phyloP scores from a whole-genome alignment of 1,284 basidiomycete genomes.

The Malassezia equina region DNA sequence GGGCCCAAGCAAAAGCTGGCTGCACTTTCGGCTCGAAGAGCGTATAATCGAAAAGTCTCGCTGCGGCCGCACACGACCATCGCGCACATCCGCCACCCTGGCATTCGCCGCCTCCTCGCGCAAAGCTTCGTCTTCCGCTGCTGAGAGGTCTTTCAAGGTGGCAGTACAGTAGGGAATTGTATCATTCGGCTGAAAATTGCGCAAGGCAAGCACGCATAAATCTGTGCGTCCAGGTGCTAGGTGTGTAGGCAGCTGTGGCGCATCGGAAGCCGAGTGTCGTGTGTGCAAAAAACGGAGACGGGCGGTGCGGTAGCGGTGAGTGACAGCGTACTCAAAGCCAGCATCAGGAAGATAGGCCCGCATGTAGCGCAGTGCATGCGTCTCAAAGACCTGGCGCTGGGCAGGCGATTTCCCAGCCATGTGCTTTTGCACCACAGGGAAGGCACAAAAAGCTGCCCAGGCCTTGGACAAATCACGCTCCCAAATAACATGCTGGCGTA shows the following conservation, averaged over 20 bases:
- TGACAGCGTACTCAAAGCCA: constrained; percentile 43
- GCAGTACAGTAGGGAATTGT: constrained; percentile 67
- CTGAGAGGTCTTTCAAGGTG: constrained; percentile 45
- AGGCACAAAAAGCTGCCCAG: constrained; percentile 31
- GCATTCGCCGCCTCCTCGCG: constrained; percentile 62
- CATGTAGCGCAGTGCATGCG: constrained; percentile 41
- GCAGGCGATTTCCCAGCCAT: constrained; percentile 29
- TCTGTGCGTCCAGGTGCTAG: constrained; percentile 63
- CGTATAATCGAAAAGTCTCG: constrained; percentile 84
- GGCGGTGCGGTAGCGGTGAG: constrained; percentile 32
- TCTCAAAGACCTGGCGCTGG: constrained; percentile 27
- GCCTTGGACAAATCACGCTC: constrained; percentile 33
- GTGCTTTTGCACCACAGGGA: constrained; percentile 37
- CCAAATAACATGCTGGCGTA: constrained; percentile 33
- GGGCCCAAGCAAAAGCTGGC: constrained; percentile 79
- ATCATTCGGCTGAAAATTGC: constrained; percentile 59
- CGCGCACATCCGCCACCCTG: constrained; percentile 36
- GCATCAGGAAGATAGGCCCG: constrained; percentile 44
- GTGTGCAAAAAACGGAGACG: not conserved
- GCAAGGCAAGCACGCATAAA: constrained; percentile 75
- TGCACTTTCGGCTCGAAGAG: constrained; percentile 77
- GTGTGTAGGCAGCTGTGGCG: constrained; percentile 14
- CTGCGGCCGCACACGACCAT: constrained; percentile 56
- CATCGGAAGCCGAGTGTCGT: constrained; percentile 9
- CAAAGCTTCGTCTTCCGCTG: constrained; percentile 47